Evolutionary conservation across 768 basidiomycete genomes (phyloP).

Genomic region (Dentipellis sp.): DNA sequence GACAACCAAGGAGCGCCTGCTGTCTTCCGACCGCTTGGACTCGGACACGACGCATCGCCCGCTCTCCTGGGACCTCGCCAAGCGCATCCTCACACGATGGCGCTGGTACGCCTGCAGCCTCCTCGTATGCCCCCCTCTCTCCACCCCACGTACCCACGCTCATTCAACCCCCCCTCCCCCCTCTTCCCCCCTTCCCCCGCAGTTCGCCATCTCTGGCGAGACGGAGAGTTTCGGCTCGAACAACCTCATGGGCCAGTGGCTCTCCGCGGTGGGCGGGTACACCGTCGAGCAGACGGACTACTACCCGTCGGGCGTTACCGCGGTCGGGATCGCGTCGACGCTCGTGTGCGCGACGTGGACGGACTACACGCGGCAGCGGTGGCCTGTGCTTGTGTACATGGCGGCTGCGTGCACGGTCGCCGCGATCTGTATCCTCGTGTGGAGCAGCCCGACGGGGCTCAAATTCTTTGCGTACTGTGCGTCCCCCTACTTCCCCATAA

Average conservation of each 20-base stretch:
- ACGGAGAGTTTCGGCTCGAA: conserved; percentile 63
- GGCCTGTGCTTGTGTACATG: conserved; percentile 63
- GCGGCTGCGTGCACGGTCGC: conserved; percentile 42
- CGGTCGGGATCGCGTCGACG: conserved; percentile 55
- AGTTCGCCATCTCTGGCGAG: conserved; percentile 62
- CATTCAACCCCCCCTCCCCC: background rate
- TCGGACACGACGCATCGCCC: conserved; percentile 31
- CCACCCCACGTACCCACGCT: background rate
- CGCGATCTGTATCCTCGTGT: conserved; percentile 50
- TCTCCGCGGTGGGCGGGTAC: conserved; percentile 51
- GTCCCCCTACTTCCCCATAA: conserved; percentile 13
- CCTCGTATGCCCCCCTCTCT: conserved; percentile 30
- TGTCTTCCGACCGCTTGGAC: conserved; percentile 42
- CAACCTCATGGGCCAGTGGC: conserved; percentile 67
- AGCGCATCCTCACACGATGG: conserved; percentile 49
- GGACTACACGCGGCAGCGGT: conserved; percentile 46
- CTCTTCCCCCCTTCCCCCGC: too few species aligned
- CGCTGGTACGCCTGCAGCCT: conserved; percentile 62
- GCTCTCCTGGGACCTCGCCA: conserved; percentile 37
- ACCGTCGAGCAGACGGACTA: conserved; percentile 53
- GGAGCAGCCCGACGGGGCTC: conserved; percentile 48
- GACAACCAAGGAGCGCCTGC: conserved; percentile 38
- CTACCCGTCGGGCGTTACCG: conserved; percentile 58
- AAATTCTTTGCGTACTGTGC: conserved; percentile 71
- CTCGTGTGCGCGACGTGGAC: conserved; percentile 57